phyloP scores from a whole-genome alignment of 352 stramenopile genomes.

The Phytopythium boreale region DNA sequence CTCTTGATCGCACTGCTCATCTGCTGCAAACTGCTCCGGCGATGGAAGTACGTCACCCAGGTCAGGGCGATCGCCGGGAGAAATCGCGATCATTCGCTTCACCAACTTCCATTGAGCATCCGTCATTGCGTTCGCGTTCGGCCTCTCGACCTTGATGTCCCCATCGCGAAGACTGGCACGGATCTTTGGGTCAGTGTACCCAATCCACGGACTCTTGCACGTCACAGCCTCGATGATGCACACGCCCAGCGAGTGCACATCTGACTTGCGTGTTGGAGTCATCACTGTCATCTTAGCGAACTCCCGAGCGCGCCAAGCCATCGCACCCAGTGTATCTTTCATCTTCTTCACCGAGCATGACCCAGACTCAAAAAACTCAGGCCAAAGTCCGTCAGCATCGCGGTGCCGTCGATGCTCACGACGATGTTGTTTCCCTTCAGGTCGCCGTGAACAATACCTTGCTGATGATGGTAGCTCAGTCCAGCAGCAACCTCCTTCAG shows the following conservation, averaged over 20 bases:
- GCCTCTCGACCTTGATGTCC: slow-evolving; percentile 2
- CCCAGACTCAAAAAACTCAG: slow-evolving; percentile 6
- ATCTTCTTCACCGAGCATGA: slow-evolving; percentile 4
- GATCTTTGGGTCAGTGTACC: background rate
- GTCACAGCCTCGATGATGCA: slow-evolving; percentile 8
- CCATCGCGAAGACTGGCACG: background rate
- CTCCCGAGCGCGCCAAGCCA: slow-evolving; percentile 5
- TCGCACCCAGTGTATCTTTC: slow-evolving; percentile 5
- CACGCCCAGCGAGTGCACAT: slow-evolving; percentile 1
- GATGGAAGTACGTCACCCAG: slow-evolving; percentile 1
- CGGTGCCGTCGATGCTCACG: slow-evolving; percentile 1
- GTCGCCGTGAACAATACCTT: slow-evolving; percentile 8
- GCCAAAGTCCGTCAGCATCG: slow-evolving; percentile 11
- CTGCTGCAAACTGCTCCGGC: background rate
- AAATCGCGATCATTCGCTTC: slow-evolving; percentile 1
- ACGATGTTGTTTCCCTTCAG: slow-evolving; percentile 5
- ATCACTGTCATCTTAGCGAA: background rate
- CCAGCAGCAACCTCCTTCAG: slow-evolving; percentile 6
- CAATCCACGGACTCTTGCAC: background rate
- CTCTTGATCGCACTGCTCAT: background rate
- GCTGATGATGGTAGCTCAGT: background rate
- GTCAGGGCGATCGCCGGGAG: background rate
- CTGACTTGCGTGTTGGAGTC: slow-evolving; percentile 3
- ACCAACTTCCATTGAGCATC: slow-evolving; percentile 10
- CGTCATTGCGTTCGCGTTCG: slow-evolving; percentile 6